Evolutionary conservation across 495 filamentous ascomycete species (phyloP).

Genomic region (Aspergillus baeticus): DNA sequence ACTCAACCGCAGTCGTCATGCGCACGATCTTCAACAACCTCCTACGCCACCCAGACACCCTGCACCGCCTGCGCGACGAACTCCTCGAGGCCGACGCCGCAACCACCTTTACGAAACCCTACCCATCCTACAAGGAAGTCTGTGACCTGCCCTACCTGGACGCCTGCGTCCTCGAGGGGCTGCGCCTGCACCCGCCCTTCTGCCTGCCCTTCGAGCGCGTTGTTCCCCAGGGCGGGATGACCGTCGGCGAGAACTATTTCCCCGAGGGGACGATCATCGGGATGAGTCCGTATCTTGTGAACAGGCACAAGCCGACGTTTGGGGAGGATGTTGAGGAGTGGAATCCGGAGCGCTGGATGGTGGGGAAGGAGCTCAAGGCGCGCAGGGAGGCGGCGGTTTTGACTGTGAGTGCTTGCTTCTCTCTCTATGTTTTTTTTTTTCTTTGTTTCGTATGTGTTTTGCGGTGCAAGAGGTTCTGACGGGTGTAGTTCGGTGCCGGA

Average conservation of each 20-base stretch:
- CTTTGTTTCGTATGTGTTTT: too few species aligned
- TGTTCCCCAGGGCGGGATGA: constrained; percentile 31
- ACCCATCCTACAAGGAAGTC: constrained; percentile 30
- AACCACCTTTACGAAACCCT: constrained; percentile 18
- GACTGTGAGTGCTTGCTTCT: not conserved
- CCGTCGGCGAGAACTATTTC: constrained; percentile 20
- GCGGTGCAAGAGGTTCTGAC: not conserved
- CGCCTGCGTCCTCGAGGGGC: constrained; percentile 56
- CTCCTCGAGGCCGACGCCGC: not conserved
- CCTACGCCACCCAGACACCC: constrained; percentile 29
- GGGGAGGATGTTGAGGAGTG: constrained; percentile 6
- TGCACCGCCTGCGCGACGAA: constrained; percentile 22
- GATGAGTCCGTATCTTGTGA: constrained; percentile 19
- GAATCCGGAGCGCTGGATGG: constrained; percentile 14
- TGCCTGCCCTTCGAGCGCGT: constrained; percentile 37
- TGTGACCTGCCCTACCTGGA: constrained; percentile 37
- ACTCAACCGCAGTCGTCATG: constrained; percentile 44
- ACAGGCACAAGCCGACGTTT: constrained; percentile 15
- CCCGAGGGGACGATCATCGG: constrained; percentile 22
- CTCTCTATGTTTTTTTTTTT: not conserved
- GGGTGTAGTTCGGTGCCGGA: constrained; percentile 13
- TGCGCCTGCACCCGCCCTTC: constrained; percentile 50
- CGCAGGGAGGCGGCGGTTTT: not conserved
- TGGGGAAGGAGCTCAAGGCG: not conserved
- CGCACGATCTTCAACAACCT: constrained; percentile 33